Evolutionary conservation across 805 yeast species (phyloP), one percentile per base, ranked within the genome.

Genomic region (Metschnikowia reukaufii): DNA sequence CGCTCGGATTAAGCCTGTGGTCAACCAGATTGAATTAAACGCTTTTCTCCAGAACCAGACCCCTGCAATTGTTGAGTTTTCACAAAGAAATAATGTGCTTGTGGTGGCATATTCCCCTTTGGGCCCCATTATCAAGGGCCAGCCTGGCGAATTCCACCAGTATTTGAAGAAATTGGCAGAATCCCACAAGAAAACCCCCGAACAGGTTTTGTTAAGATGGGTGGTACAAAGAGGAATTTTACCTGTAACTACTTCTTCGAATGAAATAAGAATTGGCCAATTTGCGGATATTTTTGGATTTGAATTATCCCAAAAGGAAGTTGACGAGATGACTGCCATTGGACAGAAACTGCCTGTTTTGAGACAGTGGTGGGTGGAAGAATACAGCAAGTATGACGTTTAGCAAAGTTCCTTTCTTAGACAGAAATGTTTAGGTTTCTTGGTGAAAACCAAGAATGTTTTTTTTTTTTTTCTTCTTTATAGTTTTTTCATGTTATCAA

Each of bases 221-320:
- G 68, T 63, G 17, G 59, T 68, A 25, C 73, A 74, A 48, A 63
- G 55, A 30, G 74, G 73, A 2, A 61, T 75, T 17, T 64, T 77
- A 47, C 76, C 80, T 0, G 61, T 77, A 36, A 76, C 81, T 13
- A 75, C 80, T 2, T 64, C 77, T 30, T 55, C 70, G 4, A 76
- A 74, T 44, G 65, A 57, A 20, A 66, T 61, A 39, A 67, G 81
- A 56, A 64, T 75, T 45, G 62, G 58, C 19, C 71, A 67, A 39
- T 61, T 66, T 25, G 58, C 72, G 49, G 68, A 64, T 7, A 53
- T 84, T 29, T 81, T 80, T 52, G 73, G 72, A 29, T 84, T 87
- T 52, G 67, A 74, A 52, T 66, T 88, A 47, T 65, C 73, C 2
- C 56, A 65, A 1, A 79, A 66, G 1, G 94, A 86, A 39, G 53